Percentiles rank a stretch among this genome's conserved stretches.
phyloP scores from a whole-genome alignment of 345 rosid genomes.

The Euphorbia tirucalli region DNA sequence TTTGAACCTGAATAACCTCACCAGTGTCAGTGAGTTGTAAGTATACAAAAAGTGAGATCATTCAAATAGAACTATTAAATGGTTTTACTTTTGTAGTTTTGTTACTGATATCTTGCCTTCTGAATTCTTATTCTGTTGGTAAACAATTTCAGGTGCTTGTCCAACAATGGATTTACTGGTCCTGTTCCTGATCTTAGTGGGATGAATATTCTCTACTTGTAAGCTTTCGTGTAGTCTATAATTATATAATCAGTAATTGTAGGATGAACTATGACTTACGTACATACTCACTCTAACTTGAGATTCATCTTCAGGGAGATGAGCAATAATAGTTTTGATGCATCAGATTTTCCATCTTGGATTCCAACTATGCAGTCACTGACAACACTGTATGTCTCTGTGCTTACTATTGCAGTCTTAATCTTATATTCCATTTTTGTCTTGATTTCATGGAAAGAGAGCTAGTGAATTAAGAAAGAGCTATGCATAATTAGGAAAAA shows the following conservation, averaged over 20 bases:
- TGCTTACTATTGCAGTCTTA: background rate
- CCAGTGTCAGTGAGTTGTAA: conserved; percentile 59
- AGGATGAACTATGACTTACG: background rate
- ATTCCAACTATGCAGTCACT: conserved; percentile 40
- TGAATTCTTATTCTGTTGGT: background rate
- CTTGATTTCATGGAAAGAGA: background rate
- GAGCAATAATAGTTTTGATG: conserved; percentile 64
- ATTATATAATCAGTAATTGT: background rate
- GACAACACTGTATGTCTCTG: conserved; percentile 64
- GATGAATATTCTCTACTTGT: conserved; percentile 62
- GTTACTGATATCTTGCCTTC: background rate
- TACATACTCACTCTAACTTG: background rate
- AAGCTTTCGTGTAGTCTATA: conserved; percentile 29
- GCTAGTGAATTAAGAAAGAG: background rate
- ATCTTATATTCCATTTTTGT: background rate
- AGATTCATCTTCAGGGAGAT: conserved; percentile 55
- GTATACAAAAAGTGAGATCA: conserved; percentile 21
- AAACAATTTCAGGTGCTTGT: conserved; percentile 50
- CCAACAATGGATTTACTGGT: conserved; percentile 63
- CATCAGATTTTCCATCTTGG: conserved; percentile 63
- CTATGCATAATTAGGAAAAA: too few species aligned
- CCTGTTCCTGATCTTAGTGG: conserved; percentile 57
- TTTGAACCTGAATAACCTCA: conserved; percentile 52
- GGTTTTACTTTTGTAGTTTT: background rate
- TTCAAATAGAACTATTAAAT: background rate